Evolutionary conservation across 371 early-diverging fungal species (phyloP), one percentile per base, ranked within the genome.

Genomic region (Lichtheimia ornata): DNA sequence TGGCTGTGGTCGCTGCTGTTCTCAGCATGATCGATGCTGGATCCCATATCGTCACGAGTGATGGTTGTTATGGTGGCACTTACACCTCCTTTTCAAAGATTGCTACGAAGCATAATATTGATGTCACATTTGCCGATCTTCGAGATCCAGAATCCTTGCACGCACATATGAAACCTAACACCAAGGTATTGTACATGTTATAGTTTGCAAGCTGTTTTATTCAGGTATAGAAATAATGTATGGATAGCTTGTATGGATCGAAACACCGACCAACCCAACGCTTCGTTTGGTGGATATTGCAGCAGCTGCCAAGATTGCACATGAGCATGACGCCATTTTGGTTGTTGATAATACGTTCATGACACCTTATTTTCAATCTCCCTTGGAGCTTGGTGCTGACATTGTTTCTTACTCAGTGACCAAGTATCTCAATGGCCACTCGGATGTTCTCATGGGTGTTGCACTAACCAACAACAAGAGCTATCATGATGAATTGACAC

Each of bases 281-380:
- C 74, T 82, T 7, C 76, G 78, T 50, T 59, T 75, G 12, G 40
- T 53, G 6, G 93, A 93, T 69, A 90, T 93, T 59, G 64, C 62
- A 3, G 86, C 86, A 4, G 75, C 88, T 30, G 76, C 85, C 28
- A 66, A 81, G 35, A 72, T 84, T 15, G 82, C 82, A 13, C 88
- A 89, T 66, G 60, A 70, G 18, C 65, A 75, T 30, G 84, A 78
- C 4, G 77, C 77, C 43, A 60, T 82, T 44, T 71, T 92, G 24
- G 87, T 90, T 1, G 91, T 92, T 24, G 93, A 93, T 80, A 91
- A 91, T 76, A 93, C 93, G 5, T 92, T 93, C 71, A 77, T 90
- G 89, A 35, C 88, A 78, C 81, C 88, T 82, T 83, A 92, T 2
- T 70, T 84, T 58, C 53, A 90, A 67, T 78, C 73, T 40, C 89